Conservation (phyloP, 1,284 basidiomycete genomes). For the Cryptococcus maquisensis region DNA sequence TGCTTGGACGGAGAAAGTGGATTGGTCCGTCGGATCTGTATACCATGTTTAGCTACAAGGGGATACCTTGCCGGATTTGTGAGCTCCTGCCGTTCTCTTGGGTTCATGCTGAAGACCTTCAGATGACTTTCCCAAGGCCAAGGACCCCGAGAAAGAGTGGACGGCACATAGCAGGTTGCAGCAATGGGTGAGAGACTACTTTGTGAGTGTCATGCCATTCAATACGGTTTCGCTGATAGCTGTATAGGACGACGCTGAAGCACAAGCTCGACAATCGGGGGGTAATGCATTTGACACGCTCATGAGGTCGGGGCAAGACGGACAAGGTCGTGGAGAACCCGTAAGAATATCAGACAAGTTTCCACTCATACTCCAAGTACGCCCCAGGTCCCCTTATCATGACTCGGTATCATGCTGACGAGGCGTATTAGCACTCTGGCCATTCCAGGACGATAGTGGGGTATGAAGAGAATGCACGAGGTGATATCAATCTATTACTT, state of each 20-base stretch:
- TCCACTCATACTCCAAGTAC: conserved; percentile 65
- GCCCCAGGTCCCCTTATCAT: conserved; percentile 4
- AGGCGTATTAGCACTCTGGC: conserved; percentile 59
- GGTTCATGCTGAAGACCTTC: background rate
- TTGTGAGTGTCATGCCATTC: conserved; percentile 23
- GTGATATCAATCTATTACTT: conserved; percentile 60
- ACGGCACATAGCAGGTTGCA: conserved; percentile 27
- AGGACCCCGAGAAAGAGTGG: conserved; percentile 2
- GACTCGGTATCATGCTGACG: background rate
- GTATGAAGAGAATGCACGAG: conserved; percentile 62
- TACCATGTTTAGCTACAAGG: conserved; percentile 47
- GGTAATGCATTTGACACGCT: conserved; percentile 24
- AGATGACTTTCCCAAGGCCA: conserved; percentile 45
- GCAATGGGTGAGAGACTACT: conserved; percentile 43
- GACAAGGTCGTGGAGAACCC: conserved; percentile 15
- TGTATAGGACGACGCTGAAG: background rate
- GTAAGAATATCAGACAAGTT: conserved; percentile 60
- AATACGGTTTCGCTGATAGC: background rate
- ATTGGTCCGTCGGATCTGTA: conserved; percentile 65
- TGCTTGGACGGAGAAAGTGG: conserved; percentile 66
- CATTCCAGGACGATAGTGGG: conserved; percentile 82
- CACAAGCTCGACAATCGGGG: background rate
- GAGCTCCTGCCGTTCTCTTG: background rate
- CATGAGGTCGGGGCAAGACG: conserved; percentile 20
- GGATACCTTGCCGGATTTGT: conserved; percentile 62